Percentiles rank a stretch among this genome's conserved stretches.
Conservation (phyloP, 164 flowering plant species). For the Amborella trichopoda region DNA sequence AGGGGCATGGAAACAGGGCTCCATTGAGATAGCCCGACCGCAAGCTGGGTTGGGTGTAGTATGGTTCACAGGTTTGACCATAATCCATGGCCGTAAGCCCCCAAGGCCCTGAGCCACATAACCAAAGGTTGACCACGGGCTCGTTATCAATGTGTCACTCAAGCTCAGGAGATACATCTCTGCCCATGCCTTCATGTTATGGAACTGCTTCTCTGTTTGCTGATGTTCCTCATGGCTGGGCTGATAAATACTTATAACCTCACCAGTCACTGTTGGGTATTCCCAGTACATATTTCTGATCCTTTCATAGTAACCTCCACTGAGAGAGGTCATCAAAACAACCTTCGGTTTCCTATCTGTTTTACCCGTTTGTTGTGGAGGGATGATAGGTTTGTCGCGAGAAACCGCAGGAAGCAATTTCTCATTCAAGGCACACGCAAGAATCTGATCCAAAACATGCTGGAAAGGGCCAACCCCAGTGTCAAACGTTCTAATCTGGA, state of each 20-base stretch:
- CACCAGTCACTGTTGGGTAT: slow-evolving; percentile 53
- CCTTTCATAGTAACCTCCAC: slow-evolving; percentile 49
- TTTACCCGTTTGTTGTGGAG: slow-evolving; percentile 5
- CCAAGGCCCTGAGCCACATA: slow-evolving; percentile 91
- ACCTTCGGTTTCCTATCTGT: slow-evolving; percentile 28
- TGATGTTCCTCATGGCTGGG: slow-evolving; percentile 78
- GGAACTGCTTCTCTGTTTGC: slow-evolving; percentile 45
- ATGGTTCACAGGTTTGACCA: slow-evolving; percentile 56
- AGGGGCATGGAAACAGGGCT: slow-evolving; percentile 92
- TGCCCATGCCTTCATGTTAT: slow-evolving; percentile 74
- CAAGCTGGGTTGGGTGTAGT: slow-evolving; percentile 74
- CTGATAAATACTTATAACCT: slow-evolving; percentile 49
- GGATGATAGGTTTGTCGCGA: slow-evolving; percentile 8
- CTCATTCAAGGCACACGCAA: slow-evolving; percentile 49
- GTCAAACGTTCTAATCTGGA: slow-evolving; percentile 73
- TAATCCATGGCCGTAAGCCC: slow-evolving; percentile 76
- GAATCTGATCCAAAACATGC: slow-evolving; percentile 58
- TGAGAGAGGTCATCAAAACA: slow-evolving; percentile 58
- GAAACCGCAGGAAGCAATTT: slow-evolving; percentile 44
- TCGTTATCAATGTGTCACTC: slow-evolving; percentile 53
- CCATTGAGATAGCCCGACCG: slow-evolving; percentile 63
- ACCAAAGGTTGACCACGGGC: slow-evolving; percentile 88
- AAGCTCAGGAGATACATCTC: slow-evolving; percentile 81
- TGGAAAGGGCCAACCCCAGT: slow-evolving; percentile 47
- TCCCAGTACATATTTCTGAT: slow-evolving; percentile 71